Evolutionary conservation across 192 early-diverging fungal genomes (phyloP), one percentile per base, ranked within the genome.

Genomic region (Coemansia sp.): DNA sequence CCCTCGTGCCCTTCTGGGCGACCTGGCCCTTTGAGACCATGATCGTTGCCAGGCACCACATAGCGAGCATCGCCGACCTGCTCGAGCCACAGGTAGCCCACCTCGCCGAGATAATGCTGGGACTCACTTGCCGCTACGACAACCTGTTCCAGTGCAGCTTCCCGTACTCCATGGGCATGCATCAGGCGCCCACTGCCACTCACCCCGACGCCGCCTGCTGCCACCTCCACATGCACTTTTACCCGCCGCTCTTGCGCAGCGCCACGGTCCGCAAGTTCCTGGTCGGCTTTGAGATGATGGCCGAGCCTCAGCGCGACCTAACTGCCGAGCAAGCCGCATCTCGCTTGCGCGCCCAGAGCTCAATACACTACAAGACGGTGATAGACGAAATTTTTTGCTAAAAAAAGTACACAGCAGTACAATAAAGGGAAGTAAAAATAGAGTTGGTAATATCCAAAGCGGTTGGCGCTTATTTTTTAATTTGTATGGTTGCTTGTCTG

Each of bases 111-210:
- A 88, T 92, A 40, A 67, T 97, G 14, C 82, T 89, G 10, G 78
- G 86, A 6, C 84, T 96, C 12, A 93, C 94, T 5, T 90, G 88
- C 56, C 87, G 90, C 10, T 99, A 99, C 80, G 97, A 99, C 68
- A 96, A 97, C 69, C 49, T 99, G 20, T 99, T 99, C 71, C 57
- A 88, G 56, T 91, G 88, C 67, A 90, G 89, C 24, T 99, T 99
- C 77, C 96, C 97, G 1, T 99, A 99, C 76, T 95, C 94, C 2
- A 97, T 97, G 95, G 96, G 96, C 2, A 70, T 99, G 59, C 97
- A 99, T 74, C 91, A 94, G 59, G 86, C 94, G 1, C 96, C 96
- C 0, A 79, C 89, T 2, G 85, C 87, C 49, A 79, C 68, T 0
- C 67, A 84, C 10, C 77, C 87, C 3, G 77, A 89, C 43, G 67